Base-by-base conservation (phyloP, 805 yeast species). In the Wickerhamiella hasegawae region DNA sequence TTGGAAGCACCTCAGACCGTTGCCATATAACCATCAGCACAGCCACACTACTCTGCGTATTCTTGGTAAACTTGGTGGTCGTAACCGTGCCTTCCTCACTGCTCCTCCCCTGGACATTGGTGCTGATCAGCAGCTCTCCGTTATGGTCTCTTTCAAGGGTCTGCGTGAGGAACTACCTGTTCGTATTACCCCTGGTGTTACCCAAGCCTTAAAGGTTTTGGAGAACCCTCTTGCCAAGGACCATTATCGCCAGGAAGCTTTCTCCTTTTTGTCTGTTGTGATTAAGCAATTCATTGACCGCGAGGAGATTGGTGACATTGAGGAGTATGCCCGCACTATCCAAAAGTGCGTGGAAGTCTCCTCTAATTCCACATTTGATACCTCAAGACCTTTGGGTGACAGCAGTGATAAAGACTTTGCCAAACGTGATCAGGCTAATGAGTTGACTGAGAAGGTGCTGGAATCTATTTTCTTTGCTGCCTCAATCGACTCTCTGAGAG, bases 11-110 rank as follows among this genome's bases (percentile, higher is more conserved):
- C 58, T 90, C 45, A 75, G 75, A 48, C 98, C 99, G 1, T 68
- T 85, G 24, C 97, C 99, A 0, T 84, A 83, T 52, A 82, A 80
- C 45, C 97, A 90, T 47, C 93, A 83, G 44, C 94, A 85, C 45
- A 78, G 94, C 14, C 98, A 90, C 52, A 83, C 94, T 0, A 85
- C 97, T 0, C 74, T 90, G 37, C 67, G 97, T 42, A 83, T 90
- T 26, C 61, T 90, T 34, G 98, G 99, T 34, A 90, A 92, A 52
- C 62, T 90, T 14, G 99, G 99, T 26, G 99, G 99, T 2, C 70
- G 98, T 51, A 90, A 90, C 48, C 74, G 95, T 46, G 74, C 77
- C 35, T 82, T 83, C 51, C 66, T 90, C 47, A 73, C 72, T 38
- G 78, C 92, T 2, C 83, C 85, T 27, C 60, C 69, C 29, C 76